phyloP scores from a whole-genome alignment of 2,329 filamentous ascomycete species.

The Pseudogymnoascus sp. region DNA sequence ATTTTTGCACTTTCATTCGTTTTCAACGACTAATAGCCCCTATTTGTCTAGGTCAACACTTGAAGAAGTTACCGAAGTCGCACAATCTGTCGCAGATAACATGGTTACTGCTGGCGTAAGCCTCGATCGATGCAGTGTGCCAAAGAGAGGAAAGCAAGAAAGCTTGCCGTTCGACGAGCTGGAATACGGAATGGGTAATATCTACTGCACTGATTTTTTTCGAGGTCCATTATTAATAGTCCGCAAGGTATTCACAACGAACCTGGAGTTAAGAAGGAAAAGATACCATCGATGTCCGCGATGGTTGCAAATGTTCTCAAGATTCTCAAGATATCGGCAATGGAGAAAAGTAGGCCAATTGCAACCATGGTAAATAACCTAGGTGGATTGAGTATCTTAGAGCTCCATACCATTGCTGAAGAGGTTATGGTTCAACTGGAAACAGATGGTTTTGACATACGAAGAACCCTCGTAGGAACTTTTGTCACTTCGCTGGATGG shows the following conservation, averaged over 20 bases:
- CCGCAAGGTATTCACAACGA: conserved; percentile 34
- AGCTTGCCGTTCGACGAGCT: conserved; percentile 30
- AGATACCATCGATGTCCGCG: neutral
- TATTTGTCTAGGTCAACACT: conserved; percentile 13
- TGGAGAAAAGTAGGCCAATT: conserved; percentile 19
- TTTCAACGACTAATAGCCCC: neutral
- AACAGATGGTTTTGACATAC: neutral
- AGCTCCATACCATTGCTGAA: conserved; percentile 38
- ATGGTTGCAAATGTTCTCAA: neutral
- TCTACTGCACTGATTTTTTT: neutral
- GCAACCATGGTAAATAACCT: conserved; percentile 9
- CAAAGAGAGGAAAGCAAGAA: conserved; percentile 41
- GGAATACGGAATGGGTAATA: conserved; percentile 35
- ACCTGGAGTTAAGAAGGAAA: conserved; percentile 26
- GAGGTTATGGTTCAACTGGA: conserved; percentile 31
- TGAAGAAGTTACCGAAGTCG: conserved; percentile 22
- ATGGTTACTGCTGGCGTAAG: conserved; percentile 42
- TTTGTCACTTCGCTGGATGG: conserved; percentile 47
- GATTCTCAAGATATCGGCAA: neutral
- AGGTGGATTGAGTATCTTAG: conserved; percentile 24
- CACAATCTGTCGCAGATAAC: conserved; percentile 21
- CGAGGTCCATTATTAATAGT: neutral
- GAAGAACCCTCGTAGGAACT: conserved; percentile 37
- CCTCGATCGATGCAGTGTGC: conserved; percentile 44
- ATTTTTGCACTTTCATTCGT: neutral